phyloP scores from a whole-genome alignment of 2,329 filamentous ascomycete species.

The Bretziella fagacearum region DNA sequence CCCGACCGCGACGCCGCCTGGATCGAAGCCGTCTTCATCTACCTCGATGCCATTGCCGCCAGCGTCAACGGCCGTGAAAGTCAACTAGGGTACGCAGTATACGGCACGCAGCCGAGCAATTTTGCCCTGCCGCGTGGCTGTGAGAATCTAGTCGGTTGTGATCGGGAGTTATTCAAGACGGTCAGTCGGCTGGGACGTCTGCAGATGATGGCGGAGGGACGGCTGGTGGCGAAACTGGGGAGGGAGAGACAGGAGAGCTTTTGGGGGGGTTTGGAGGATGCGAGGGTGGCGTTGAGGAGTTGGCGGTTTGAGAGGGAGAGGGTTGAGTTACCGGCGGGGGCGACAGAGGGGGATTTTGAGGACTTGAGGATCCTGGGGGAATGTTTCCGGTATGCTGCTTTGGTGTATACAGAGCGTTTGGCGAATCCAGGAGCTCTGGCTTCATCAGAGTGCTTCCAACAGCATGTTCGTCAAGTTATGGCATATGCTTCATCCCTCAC shows the following conservation, averaged over 20 bases:
- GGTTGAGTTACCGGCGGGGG: constrained; percentile 32
- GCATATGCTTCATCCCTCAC: constrained; percentile 53
- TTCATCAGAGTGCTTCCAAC: constrained; percentile 22
- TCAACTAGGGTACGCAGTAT: constrained; percentile 35
- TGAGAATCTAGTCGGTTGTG: constrained; percentile 78
- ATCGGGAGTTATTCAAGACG: constrained; percentile 70
- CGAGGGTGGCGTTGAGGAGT: constrained; percentile 56
- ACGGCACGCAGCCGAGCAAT: constrained; percentile 30
- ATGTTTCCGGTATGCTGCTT: constrained; percentile 73
- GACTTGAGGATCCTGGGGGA: constrained; percentile 74
- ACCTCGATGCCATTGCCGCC: constrained; percentile 84
- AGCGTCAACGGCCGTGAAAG: constrained; percentile 84
- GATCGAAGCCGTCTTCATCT: constrained; percentile 87
- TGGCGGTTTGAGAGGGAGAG: constrained; percentile 57
- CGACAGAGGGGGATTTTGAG: constrained; percentile 44
- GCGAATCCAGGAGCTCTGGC: constrained; percentile 60
- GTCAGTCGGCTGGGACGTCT: constrained; percentile 70
- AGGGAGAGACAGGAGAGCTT: constrained; percentile 27
- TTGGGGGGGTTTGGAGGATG: constrained; percentile 74
- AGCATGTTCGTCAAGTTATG: background rate
- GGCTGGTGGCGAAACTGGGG: constrained; percentile 28
- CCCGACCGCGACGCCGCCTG: constrained; percentile 57
- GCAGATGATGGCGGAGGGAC: constrained; percentile 64
- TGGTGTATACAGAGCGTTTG: constrained; percentile 79
- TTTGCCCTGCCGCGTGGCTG: constrained; percentile 41